Conservation (phyloP, 2,329 filamentous ascomycete genomes). For the Pestalotiopsis fici region DNA sequence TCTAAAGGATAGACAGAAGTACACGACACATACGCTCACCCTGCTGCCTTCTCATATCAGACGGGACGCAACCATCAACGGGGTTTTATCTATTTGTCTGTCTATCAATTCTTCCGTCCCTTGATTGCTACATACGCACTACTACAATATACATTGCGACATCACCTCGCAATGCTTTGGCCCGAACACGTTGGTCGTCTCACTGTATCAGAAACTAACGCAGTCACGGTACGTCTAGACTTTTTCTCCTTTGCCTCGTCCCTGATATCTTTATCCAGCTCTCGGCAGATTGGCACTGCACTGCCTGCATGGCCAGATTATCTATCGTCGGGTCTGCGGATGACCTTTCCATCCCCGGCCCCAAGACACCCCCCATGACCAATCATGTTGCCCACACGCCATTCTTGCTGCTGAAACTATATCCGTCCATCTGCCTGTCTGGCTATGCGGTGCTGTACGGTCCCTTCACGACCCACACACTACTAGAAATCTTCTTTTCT, state of each 20-base stretch:
- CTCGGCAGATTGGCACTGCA: constrained; percentile 24
- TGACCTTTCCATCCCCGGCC: constrained; percentile 23
- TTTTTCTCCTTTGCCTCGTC: constrained; percentile 11
- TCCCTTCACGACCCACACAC: constrained; percentile 25
- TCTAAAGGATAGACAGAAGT: background rate
- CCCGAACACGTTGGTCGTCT: background rate
- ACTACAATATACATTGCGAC: constrained; percentile 1
- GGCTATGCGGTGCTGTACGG: constrained; percentile 13
- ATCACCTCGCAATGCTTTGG: constrained; percentile 3
- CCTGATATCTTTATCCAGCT: constrained; percentile 24
- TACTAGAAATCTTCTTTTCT: constrained; percentile 13
- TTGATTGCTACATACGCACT: background rate
- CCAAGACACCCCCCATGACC: constrained; percentile 17
- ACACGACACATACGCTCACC: background rate
- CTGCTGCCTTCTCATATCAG: background rate
- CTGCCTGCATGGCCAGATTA: constrained; percentile 17
- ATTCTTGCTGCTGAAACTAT: constrained; percentile 22
- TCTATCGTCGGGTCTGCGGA: constrained; percentile 32
- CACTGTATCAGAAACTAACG: background rate
- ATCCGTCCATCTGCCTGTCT: constrained; percentile 21
- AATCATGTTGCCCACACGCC: constrained; percentile 23
- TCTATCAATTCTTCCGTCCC: constrained; percentile 14
- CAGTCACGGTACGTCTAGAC: constrained; percentile 10
- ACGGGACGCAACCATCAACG: background rate
- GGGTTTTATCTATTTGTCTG: background rate